Conservation (phyloP, 2,329 filamentous ascomycete genomes). For the Dryadomyces sulphureus region DNA sequence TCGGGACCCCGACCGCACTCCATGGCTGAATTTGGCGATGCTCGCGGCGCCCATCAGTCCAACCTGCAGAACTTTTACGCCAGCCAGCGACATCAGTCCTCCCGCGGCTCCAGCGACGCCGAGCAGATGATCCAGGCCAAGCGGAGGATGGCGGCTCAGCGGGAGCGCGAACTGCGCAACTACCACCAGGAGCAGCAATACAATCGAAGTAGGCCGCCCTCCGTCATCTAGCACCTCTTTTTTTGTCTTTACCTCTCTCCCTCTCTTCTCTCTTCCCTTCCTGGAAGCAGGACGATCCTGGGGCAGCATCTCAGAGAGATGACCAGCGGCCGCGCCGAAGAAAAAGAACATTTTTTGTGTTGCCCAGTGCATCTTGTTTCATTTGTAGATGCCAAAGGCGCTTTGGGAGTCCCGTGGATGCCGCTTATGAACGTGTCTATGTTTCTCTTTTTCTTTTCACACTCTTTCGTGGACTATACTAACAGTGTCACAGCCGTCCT, state of each 20-base stretch:
- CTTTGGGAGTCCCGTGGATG: constrained; percentile 1
- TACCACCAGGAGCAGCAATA: constrained; percentile 99
- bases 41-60: constrained; percentile 54
- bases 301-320: constrained; percentile 12
- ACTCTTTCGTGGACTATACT: constrained; percentile 11
- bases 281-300: not conserved
- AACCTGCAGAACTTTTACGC: constrained; percentile 92
- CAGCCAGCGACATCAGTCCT: constrained; percentile 76
- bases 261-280: not conserved
- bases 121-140: constrained; percentile 99
- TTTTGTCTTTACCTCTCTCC: not conserved
- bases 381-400: constrained; percentile 5
- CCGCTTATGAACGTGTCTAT: constrained; percentile 1
- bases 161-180: constrained; percentile 97
- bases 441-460: not conserved
- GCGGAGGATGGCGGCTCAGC: constrained; percentile 96
- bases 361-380: constrained; percentile 9
- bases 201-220: constrained; percentile 91
- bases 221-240: constrained; percentile 46
- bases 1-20: constrained; percentile 64
- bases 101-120: constrained; percentile 74
- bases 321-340: not conserved
- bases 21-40: constrained; percentile 66
- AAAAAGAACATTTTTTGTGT: constrained; percentile 6
- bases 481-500: constrained; percentile 30